Evolutionary conservation across 108 stramenopile genomes (phyloP), one percentile per base, ranked within the genome.

Genomic region (Tribonema minus): DNA sequence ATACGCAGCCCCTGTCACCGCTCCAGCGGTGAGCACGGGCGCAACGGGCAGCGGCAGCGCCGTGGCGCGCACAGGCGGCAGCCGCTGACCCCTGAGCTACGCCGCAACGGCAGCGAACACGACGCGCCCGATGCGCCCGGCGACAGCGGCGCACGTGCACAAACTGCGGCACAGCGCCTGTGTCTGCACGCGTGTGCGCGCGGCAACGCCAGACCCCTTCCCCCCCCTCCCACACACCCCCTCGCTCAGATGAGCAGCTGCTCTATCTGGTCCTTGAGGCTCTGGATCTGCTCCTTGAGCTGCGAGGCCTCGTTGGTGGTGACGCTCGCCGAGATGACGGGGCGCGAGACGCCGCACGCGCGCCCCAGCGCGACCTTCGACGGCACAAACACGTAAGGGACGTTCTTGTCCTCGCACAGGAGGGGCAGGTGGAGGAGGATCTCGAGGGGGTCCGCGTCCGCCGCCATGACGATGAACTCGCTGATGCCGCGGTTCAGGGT

Each of bases 401-500:
- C 96, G 81, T 98, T 98, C 85, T 99, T 99, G 85, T 99, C 99
- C 87, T 99, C 99, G 78, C 97, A 98, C 66, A 99, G 82, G 38
- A 99, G 86, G 5, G 99, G 99, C 26, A 99, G 82, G 85, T 99
- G 99, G 34, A 98, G 89, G 58, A 99, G 88, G 80, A 99, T 98
- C 80, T 98, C 99, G 72, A 99, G 92, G 7, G 99, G 99, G 83
- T 98, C 96, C 34, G 99, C 95, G 85, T 99, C 99, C n/a, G 96
- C 99, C 4, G 96, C 88, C 93, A 98, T 92, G 88, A 99, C 88
- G 83, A 99, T 97, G 62, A 99, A 79, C 86, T 99, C 99, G 65
- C 91, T 87, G 81, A 98, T 97, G 40, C 97, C 97, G 27, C 99
- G 93, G 86, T 99, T 99, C 75, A 99, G 79, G 0, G 97, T 97